Conservation (phyloP, 371 early-diverging fungal genomes). For the Smittium culicis region DNA sequence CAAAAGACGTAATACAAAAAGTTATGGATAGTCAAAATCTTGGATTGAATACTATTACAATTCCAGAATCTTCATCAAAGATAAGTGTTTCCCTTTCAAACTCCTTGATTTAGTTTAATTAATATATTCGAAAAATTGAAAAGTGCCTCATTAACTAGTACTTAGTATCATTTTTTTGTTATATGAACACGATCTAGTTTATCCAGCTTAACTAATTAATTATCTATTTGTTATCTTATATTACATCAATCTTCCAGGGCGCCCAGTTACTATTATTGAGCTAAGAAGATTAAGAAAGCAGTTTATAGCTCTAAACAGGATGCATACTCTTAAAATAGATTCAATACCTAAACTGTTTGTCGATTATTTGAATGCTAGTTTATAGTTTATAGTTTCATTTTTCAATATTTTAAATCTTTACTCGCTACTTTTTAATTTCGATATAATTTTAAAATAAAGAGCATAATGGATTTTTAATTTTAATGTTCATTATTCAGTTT, state of each 20-base stretch:
- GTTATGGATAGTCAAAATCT: conserved; percentile 63
- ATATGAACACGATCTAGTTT: too few relatives aligned
- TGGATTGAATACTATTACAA: conserved; percentile 44
- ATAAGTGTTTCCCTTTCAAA: conserved; percentile 6
- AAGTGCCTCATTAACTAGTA: conserved; percentile 7
- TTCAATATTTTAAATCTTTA: too few relatives aligned
- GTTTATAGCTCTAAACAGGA: conserved; percentile 73
- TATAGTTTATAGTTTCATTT: too few relatives aligned
- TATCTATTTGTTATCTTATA: neutral
- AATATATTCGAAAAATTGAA: conserved; percentile 10
- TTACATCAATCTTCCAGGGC: conserved; percentile 48
- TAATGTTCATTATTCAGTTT: too few relatives aligned
- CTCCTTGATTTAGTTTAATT: neutral
- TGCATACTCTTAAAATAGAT: conserved; percentile 49
- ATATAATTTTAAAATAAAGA: too few relatives aligned
- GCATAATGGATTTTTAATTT: too few relatives aligned
- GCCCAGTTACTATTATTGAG: conserved; percentile 62
- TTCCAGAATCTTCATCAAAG: conserved; percentile 39
- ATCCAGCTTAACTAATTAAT: neutral
- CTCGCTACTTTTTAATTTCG: too few relatives aligned
- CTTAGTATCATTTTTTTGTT: neutral
- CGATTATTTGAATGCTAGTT: conserved; percentile 71
- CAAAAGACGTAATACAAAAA: conserved; percentile 62
- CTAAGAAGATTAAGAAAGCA: conserved; percentile 66
- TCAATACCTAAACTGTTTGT: conserved; percentile 73